Evolutionary conservation across 495 filamentous ascomycete species (phyloP), one percentile per base, ranked within the genome.

Genomic region (Neurospora sp.): DNA sequence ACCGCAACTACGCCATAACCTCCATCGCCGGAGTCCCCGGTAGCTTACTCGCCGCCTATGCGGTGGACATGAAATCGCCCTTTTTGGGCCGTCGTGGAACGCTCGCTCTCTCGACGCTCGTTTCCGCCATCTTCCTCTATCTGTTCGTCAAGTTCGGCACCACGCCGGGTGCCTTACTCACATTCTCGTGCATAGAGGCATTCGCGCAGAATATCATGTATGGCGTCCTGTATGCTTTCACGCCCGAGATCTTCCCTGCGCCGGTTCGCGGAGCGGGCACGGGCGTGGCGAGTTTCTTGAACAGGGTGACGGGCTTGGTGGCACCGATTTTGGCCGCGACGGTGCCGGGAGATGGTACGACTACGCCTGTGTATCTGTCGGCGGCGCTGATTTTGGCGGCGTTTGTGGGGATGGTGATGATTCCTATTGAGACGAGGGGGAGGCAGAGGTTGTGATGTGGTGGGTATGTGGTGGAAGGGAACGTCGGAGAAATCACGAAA

Each of bases 141-240:
- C 71, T 85, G 40, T 87, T 87, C 72, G 83, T 82, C 70, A 70
- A 74, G 41, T 84, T 85, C n/a, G 90, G 87, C 38, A 91, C 87
- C 0, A 88, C 90, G 3, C 88, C 91, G 0, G 77, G 78, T 4
- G 86, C 85, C 27, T 85, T 93, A 61, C 84, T 96, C 0, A 88
- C 86, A 73, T 96, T 92, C 85, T 91, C 91, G 71, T 94, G 91
- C 75, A 88, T 91, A 14, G 92, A 91, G 78, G 90, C 88, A 31
- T 91, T 96, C 83, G 86, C 89, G 75, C 88, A 88, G 74, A 93
- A 92, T 72, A 88, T 93, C 75, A 93, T 95, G 90, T 95, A 94
- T 77, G 92, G 92, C n/a, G 92, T 94, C 27, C 83, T 96, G 4
- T 96, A 95, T 75, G 89, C 91, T 0, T 96, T 94, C 75, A 95